phyloP scores from a whole-genome alignment of 176 grass and related monocot species.

The Bonia amplexicaulis region DNA sequence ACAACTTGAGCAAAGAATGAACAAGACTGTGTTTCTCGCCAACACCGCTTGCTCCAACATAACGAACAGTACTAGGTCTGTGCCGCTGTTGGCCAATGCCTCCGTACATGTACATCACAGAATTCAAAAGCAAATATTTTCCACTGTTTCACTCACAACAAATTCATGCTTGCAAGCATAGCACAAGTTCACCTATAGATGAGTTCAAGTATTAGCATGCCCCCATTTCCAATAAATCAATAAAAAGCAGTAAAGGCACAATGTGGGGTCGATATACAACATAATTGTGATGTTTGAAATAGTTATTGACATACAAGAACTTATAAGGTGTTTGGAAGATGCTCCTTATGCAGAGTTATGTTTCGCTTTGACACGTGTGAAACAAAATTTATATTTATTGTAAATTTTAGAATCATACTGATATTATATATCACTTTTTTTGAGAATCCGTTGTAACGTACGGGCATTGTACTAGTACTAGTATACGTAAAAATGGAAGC shows the following conservation, averaged over 20 bases:
- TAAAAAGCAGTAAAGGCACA: neutral
- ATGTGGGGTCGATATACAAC: neutral
- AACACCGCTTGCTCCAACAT: no score
- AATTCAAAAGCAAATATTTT: neutral
- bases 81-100: neutral
- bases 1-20: no score
- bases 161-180: no score
- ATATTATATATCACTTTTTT: no score
- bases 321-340: no score
- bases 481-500: no score
- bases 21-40: accelerated
- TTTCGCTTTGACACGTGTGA: no score
- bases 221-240: neutral
- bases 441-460: no score
- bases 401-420: no score
- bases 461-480: no score
- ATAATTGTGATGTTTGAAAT: neutral
- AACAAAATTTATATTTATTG: no score
- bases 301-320: neutral
- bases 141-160: neutral
- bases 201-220: neutral
- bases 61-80: neutral
- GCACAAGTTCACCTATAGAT: neutral
- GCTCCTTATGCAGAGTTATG: no score
- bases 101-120: neutral